Evolutionary conservation across 2,329 filamentous ascomycete species (phyloP).

Genomic region (Ophiosphaerella narmari): DNA sequence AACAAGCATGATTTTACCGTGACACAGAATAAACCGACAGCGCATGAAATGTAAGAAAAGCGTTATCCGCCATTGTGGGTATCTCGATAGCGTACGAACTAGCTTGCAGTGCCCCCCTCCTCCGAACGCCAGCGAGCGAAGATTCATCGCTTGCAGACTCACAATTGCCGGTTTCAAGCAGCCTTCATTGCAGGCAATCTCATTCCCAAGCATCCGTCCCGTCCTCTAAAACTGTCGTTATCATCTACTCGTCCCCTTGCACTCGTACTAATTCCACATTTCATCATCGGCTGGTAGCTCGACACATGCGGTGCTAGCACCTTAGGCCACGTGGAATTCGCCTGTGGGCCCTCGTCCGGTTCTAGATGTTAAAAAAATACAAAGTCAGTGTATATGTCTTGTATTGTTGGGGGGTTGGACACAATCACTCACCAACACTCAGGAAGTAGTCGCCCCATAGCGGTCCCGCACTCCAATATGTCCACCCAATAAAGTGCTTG

Average conservation of each 20-base stretch:
- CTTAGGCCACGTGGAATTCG: conserved; percentile 22
- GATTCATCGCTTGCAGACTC: too few species aligned
- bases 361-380: neutral
- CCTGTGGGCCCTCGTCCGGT: conserved; percentile 17
- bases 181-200: conserved; percentile 5
- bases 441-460: conserved; percentile 51
- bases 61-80: neutral
- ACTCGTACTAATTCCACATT: conserved; percentile 23
- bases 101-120: too few species aligned
- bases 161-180: neutral
- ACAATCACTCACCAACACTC: conserved; percentile 11
- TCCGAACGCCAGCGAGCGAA: too few species aligned
- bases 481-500: conserved; percentile 54
- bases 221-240: conserved; percentile 6
- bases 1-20: too few species aligned
- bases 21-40: neutral
- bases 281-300: conserved; percentile 25
- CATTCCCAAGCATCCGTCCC: conserved; percentile 25
- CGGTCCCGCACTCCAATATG: conserved; percentile 57
- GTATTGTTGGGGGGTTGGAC: too few species aligned
- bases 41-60: neutral
- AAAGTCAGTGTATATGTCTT: too few species aligned
- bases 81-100: too few species aligned
- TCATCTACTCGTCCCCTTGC: neutral
- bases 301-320: conserved; percentile 24